Evolutionary conservation across 2,329 filamentous ascomycete species (phyloP), one percentile per base, ranked within the genome.

Genomic region (Trichothecium sympodiale): DNA sequence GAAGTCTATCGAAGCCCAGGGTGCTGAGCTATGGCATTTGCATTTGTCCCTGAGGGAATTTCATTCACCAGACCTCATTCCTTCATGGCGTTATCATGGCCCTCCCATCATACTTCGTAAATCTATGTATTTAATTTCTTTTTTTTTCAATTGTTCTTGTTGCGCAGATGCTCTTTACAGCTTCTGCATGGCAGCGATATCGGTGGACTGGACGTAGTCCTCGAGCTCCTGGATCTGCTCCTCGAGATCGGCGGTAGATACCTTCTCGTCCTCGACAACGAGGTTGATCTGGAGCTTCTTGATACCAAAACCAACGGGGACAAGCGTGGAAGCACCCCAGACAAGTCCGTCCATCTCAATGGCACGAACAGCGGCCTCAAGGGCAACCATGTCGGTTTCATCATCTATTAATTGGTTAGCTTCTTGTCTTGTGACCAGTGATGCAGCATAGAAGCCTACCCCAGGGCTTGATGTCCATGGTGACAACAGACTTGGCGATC

Each of bases 261-360:
- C 64, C 77, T 95, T 95, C 49, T 96, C 89, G 61, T 98, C 91
- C 74, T 96, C 91, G 47, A 96, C 71, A 52, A 96, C 87, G 51
- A 96, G 67, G 80, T 85, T 96, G 73, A 98, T 94, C 77, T 96
- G 89, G 46, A 98, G 80, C 78, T 96, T 96, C 76, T 84, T 91
- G 74, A 98, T 93, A 74, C 91, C 91, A 74, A 85, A 98, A 56
- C 88, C 89, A 53, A 98, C 80, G 48, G 88, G 63, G 35, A 94
- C 80, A 47, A 94, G 71, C 74, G 91, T 84, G 62, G 83, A 88
- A 46, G 72, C 78, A 78, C 89, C 89, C 91, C 91, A 98, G 46
- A 93, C 80, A 44, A 98, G 84, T 68, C 91, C 91, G 34, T 96
- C 89, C 74, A 83, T 78, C 66, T 89, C 77, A 51, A 96, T 89